A percentile compares a stretch with the other conserved stretches of the same genome.
phyloP scores from a whole-genome alignment of 345 rosid genomes.

The Zanthoxylum bungeanum region DNA sequence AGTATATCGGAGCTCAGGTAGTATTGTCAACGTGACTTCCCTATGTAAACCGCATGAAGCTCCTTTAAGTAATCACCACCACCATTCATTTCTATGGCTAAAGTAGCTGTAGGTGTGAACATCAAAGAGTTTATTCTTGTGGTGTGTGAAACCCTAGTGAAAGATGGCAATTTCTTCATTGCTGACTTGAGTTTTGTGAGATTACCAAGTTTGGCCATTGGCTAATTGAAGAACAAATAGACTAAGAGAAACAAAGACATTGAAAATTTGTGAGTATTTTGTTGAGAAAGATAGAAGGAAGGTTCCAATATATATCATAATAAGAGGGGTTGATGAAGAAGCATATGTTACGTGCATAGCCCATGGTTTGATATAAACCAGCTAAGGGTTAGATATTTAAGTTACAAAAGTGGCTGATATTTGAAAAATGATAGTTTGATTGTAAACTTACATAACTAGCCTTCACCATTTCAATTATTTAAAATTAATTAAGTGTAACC shows the following conservation, averaged over 20 bases:
- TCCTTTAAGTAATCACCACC: no score
- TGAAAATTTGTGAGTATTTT: no score
- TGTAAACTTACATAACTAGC: not conserved
- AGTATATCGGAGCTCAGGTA: conserved; percentile 47
- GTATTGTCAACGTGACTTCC: conserved; percentile 76
- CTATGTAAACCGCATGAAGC: conserved; percentile 72
- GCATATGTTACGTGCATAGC: no score
- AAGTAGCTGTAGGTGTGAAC: conserved; percentile 15
- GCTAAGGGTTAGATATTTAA: conserved; percentile 42
- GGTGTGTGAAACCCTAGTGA: no score
- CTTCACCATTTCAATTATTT: not conserved
- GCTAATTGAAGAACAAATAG: not conserved
- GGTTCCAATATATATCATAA: conserved; percentile 33
- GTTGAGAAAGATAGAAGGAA: conserved; percentile 24
- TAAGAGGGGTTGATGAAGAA: conserved; percentile 35
- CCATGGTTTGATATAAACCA: no score
- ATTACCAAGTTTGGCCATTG: no score
- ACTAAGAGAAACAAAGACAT: not conserved
- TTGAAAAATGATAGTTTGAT: not conserved
- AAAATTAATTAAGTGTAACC: not conserved
- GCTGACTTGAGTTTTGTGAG: no score
- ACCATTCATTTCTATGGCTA: not conserved
- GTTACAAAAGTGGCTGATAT: conserved; percentile 25
- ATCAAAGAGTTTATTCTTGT: no score
- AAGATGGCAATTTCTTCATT: no score